Base-by-base conservation (phyloP, 139 green algal species). In the Micractinium sp. region DNA sequence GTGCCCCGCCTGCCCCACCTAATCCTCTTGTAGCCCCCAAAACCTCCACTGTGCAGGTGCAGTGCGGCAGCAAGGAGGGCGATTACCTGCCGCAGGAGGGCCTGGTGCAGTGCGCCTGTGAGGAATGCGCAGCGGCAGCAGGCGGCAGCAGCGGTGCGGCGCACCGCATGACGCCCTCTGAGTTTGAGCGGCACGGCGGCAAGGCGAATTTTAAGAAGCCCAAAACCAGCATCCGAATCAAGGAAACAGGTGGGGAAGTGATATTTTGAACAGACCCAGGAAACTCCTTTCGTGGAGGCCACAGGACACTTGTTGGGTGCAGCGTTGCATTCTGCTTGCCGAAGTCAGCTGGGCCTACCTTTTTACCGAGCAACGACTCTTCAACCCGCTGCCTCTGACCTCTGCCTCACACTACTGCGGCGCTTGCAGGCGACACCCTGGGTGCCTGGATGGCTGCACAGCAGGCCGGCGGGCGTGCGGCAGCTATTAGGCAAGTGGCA, bases 41-140 rank as follows among this genome's bases (percentile, higher is more conserved):
- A 16, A 56, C 47, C 47, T 56, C 9, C 47, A 56, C 33, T 36
- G 33, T 80, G 74, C 35, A 83, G 77, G 77, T 83, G 39, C 13
- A 56, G 39, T 83, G 77, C 29, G 77, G 77, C 39, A 16, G 13
- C 77, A 83, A 83, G 77, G 77, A 83, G 77, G 77, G 77, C 14
- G 22, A 71, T 0, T 41, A 66, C 38, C 66, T 63, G 47, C 47
- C 47, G 47, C 47, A 56, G 47, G 47, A 56, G 27, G 38, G 38
- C 76, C 76, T 20, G 1, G 35, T 38, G 35, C 36, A 56, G 20
- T 29, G 38, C 36, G 18, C 38, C 39, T 83, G 77, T 23, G 39
- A 63, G 27, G 77, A 83, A 27, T 63, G 77, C 39, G 38, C 20
- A 14, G 27, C 14, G 22, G 25, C 22, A 38, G 39, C 38, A 20